Base-by-base conservation (phyloP, 306 rosid species). In the Begonia peltatifolia region DNA sequence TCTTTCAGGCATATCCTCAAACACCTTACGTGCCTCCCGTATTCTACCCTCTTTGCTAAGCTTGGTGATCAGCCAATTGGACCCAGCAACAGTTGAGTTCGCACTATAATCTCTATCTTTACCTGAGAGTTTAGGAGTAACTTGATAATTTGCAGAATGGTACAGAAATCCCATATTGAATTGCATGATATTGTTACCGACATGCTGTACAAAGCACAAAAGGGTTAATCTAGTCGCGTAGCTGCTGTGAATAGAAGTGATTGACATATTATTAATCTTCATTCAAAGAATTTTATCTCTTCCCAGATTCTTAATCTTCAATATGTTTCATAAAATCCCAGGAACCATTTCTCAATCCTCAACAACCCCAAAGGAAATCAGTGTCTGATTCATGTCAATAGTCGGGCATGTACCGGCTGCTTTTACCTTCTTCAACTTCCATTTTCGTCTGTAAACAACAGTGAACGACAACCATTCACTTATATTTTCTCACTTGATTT, bases 401-500 rank as follows among this genome's bases (percentile, higher is more conserved):
- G 76, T 85, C 95, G n/a, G 97, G 95, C 95, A 85, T 84, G 14
- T 75, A 75, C 53, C 82, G 95, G 50, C 71, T 80, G 59, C 83
- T 71, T 72, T 90, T 83, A 1, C 85, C 87, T 63, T 90, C 97
- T 18, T 85, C 90, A 10, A 68, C 63, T 0, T 78, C 82, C 87
- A 79, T 74, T 57, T 83, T 90, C 36, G 82, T 60, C 99, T 0
- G 99, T 78, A 50, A 86, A 50, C 35, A 25, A 25, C 2, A 25
- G 6, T 25, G 35, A 25, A 25, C 2, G 35, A 25, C 35, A 25
- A 17, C 18, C 18, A 17, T 17, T 17, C 18, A 20, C 23, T 20
- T 30, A 30, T 3, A 30, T 30, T 30, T 30, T 30, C 38, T 30
- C 6, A 30, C 38, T 30, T 30, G 38, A 30, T 30, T 6, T 30